phyloP scores from a whole-genome alignment of 805 yeast species.

The Wickerhamiella vanderwaltii region DNA sequence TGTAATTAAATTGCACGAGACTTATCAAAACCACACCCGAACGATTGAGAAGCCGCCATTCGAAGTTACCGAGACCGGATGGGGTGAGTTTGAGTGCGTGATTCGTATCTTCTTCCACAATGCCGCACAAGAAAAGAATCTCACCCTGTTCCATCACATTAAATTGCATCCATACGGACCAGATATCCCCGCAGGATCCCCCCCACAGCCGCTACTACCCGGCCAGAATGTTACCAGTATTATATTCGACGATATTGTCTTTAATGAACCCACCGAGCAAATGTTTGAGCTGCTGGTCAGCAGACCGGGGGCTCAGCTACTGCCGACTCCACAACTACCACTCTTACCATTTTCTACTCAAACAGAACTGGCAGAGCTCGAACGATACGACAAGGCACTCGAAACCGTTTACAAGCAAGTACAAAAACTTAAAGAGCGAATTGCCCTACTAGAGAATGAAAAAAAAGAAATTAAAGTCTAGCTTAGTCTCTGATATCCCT shows the following conservation, averaged over 20 bases:
- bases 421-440: conserved; percentile 31
- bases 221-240: conserved; percentile 42
- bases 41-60: conserved; percentile 83
- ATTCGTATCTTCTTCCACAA: conserved; percentile 74
- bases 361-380: conserved; percentile 54
- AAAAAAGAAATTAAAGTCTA: neutral
- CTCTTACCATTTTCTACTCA: conserved; percentile 32
- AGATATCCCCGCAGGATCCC: conserved; percentile 20
- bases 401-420: conserved; percentile 36
- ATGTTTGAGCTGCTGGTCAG: conserved; percentile 66
- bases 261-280: conserved; percentile 88
- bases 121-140: conserved; percentile 80
- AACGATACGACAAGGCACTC: conserved; percentile 38
- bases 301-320: conserved; percentile 29
- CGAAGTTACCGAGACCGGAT: conserved; percentile 92
- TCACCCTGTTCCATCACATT: conserved; percentile 76
- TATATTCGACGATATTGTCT: conserved; percentile 80
- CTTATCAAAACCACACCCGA: conserved; percentile 78
- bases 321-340: conserved; percentile 27
- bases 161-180: conserved; percentile 76
- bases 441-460: conserved; percentile 24
- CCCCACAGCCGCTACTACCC: conserved; percentile 21
- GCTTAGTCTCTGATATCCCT: neutral
- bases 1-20: conserved; percentile 89
- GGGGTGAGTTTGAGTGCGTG: conserved; percentile 97